These are phyloP conservation scores for Claviceps digitariae DNA, from an alignment of 2,329 filamentous ascomycete species.

Conservation along the genomic window DNA sequence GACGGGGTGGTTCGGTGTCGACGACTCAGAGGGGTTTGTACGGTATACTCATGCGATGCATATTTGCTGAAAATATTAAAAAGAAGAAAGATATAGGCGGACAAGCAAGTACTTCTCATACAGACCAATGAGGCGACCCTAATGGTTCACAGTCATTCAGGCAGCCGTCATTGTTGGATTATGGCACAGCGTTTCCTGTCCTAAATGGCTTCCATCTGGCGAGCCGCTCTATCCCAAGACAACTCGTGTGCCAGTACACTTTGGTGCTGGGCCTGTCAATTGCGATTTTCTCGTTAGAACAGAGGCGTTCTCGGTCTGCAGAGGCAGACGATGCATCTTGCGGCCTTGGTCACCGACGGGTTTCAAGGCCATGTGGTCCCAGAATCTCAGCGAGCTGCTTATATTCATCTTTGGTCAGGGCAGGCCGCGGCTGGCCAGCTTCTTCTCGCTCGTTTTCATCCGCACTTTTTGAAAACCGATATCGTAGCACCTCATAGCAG, in stretches of 20 bases:
- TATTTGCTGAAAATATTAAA: no score
- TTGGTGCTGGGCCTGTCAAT: not conserved
- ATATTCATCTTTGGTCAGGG: slow-evolving; percentile 44
- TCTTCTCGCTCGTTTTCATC: slow-evolving; percentile 4
- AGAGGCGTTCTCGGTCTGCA: slow-evolving; percentile 1
- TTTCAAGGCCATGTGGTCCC: slow-evolving; percentile 51
- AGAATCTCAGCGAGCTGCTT: slow-evolving; percentile 55
- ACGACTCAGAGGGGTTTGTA: no score
- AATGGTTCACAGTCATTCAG: slow-evolving; percentile 3
- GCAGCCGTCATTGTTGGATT: slow-evolving; percentile 1
- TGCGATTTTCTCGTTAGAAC: slow-evolving; percentile 3
- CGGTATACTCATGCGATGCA: no score
- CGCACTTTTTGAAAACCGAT: slow-evolving; percentile 38
- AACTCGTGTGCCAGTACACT: slow-evolving; percentile 5
- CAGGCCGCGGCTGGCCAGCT: slow-evolving; percentile 5
- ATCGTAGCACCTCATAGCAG: slow-evolving; percentile 52
- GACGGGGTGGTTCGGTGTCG: no score
- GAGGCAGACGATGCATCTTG: slow-evolving; percentile 38
- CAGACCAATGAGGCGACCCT: slow-evolving; percentile 16
- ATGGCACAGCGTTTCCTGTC: not conserved
- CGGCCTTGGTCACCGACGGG: slow-evolving; percentile 47
- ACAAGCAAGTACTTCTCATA: slow-evolving; percentile 50
- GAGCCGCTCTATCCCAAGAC: slow-evolving; percentile 3
- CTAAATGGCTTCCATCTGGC: not conserved
- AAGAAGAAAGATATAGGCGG: slow-evolving; percentile 49